phyloP scores from a whole-genome alignment of 192 early-diverging fungal species.

The Pilaira anomala region DNA sequence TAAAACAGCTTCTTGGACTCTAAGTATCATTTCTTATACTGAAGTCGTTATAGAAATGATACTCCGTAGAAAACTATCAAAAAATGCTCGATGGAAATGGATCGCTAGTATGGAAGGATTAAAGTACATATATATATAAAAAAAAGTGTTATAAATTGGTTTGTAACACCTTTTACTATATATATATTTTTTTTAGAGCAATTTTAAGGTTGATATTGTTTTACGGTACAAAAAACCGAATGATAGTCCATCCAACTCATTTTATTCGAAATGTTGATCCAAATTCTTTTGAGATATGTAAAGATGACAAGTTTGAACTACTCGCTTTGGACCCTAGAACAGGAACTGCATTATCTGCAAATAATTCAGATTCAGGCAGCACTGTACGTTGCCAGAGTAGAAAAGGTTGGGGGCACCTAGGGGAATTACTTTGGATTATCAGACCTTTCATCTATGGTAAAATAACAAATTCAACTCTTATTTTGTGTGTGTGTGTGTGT shows the following conservation, averaged over 20 bases:
- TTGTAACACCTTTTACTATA: neutral
- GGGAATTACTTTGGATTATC: constrained; percentile 24
- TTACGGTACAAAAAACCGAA: constrained; percentile 3
- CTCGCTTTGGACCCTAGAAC: constrained; percentile 19
- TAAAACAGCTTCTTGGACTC: neutral
- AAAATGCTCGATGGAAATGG: constrained; percentile 17
- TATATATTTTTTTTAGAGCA: neutral
- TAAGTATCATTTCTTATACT: constrained; percentile 25
- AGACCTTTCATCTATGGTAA: constrained; percentile 31
- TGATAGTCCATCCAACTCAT: constrained; percentile 24
- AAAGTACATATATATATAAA: constrained; percentile 3
- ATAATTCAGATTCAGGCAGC: neutral
- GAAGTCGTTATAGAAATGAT: constrained; percentile 26
- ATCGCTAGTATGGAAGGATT: constrained; percentile 14
- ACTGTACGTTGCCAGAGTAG: neutral
- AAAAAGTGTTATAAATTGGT: neutral
- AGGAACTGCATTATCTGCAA: constrained; percentile 9
- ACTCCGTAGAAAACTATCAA: constrained; percentile 9
- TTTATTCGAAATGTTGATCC: constrained; percentile 24
- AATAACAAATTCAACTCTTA: too few species aligned
- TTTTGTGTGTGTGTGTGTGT: too few species aligned
- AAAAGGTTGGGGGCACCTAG: constrained; percentile 6
- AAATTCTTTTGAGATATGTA: constrained; percentile 10
- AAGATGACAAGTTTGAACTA: constrained; percentile 19
- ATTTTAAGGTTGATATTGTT: constrained; percentile 13